Conservation (phyloP, 1,284 basidiomycete genomes). For the Naganishia sp. region DNA sequence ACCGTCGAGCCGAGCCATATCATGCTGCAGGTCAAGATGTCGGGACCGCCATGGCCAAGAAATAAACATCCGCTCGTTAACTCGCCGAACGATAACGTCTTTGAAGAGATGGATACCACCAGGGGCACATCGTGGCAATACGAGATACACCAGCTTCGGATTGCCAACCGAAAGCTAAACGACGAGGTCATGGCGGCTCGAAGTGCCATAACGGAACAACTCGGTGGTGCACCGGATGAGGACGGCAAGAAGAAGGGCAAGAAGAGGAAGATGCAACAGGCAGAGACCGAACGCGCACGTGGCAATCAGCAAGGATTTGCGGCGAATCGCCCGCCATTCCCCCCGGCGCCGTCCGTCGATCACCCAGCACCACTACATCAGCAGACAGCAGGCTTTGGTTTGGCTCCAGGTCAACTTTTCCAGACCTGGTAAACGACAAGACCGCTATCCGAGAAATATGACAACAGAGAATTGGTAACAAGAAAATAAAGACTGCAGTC, state of each 20-base stretch:
- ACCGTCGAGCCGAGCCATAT: conserved; percentile 23
- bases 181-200: conserved; percentile 64
- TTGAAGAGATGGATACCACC: conserved; percentile 68
- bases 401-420: conserved; percentile 30
- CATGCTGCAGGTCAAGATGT: conserved; percentile 34
- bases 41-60: conserved; percentile 26
- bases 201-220: conserved; percentile 26
- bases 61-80: conserved; percentile 26
- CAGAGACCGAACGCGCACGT: conserved; percentile 1
- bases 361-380: conserved; percentile 46
- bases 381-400: conserved; percentile 45
- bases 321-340: neutral
- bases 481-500: neutral
- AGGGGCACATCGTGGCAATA: conserved; percentile 84
- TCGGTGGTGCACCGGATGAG: conserved; percentile 32
- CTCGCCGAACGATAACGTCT: conserved; percentile 59
- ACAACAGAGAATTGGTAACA: neutral
- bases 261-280: conserved; percentile 39
- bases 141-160: conserved; percentile 80
- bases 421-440: conserved; percentile 25
- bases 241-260: conserved; percentile 36
- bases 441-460: neutral
- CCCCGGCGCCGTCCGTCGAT: conserved; percentile 24
- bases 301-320: conserved; percentile 1
- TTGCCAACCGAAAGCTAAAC: conserved; percentile 68